Evolutionary conservation across 768 basidiomycete genomes (phyloP), one percentile per base, ranked within the genome.

Genomic region (Hortiboletus campestris): DNA sequence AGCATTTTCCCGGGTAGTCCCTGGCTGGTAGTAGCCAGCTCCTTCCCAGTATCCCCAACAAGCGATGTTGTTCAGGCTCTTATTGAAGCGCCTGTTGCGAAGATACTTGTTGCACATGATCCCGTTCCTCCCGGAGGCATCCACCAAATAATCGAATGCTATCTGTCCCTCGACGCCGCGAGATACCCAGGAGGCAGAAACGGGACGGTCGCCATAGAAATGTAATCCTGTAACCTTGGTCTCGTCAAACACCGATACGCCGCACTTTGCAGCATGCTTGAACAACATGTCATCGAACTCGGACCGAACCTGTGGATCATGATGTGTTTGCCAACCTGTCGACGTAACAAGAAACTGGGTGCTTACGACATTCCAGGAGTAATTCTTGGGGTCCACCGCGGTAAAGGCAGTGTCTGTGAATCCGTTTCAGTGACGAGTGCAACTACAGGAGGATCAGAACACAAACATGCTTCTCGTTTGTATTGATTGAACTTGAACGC

Each of bases 1-100:
- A 2, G 74, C 69, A 47, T 73, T 74, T 36, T 75, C 69, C 6
- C 73, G 64, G 28, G 32, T 49, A 3, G 73, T 75, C 2, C 67
- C 67, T 1, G 68, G 65, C 52, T 58, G 66, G 47, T 76, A 76
- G 46, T 55, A 51, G 0, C 53, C 61, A 2, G 64, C 50, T 19
- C 65, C 67, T n/a, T 66, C 64, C 73, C 74, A 76, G 60, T 75
- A 75, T 36, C 67, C 70, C 74, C 74, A 74, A 36, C 64, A 68
- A 8, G 74, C 74, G 29, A 73, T 44, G 29, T 75, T 75, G 38
- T 69, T 53, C 13, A 74, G 65, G 19, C 52, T 68, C 39, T 69
- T 60, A 49, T 72, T 74, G 60, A 71, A 68, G 49, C 56, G 62
- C 31, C 76, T 61, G 51, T 76, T 73, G 39, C 66, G 64, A 14